Base-by-base conservation (phyloP, 441 rosid species). In the Cnidoscolus chayamansa region DNA sequence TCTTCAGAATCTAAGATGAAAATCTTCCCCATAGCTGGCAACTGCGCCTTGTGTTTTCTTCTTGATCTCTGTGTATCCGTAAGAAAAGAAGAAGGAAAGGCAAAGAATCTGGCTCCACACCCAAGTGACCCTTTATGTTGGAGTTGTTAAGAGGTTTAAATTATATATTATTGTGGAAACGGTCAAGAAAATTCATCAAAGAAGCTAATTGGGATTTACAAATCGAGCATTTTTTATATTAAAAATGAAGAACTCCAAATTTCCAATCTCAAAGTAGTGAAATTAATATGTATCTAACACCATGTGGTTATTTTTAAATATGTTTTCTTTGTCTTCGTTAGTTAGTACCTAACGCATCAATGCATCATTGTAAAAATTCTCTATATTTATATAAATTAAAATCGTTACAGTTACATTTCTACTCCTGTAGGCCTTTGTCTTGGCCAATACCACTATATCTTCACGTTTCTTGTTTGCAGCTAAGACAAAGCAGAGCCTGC, bases 1-100 rank as follows among this genome's bases (percentile, higher is more conserved):
- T 65, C 81, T 11, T 71, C 80, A 1, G 72, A 71, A 1, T 31
- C 67, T 16, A 3, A 4, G 4, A 54, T 25, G 53, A 40, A 50
- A 2, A 37, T 9, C 65, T 56, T 57, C 48, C 65, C 76, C 76
- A 73, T 73, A 15, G 56, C 48, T 58, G 43, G 12, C 43, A 16
- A n/a, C 65, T 43, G 30, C 51, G 66, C 67, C 65, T 51, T 20
- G 48, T 37, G 53, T 53, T 17, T 59, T 20, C 60, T 65, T 53
- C 45, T 35, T 54, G 30, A 13, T 31, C 30, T 57, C 60, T 49
- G n/a, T 31, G 63, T 51, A 20, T 48, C 37, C 45, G 1, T 53
- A 1, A 16, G 31, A 58, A 60, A 25, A 54, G 43, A 1, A 49
- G 19, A 55, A 45, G 30, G 51, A 16, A 35, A 56, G 20, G 58